These are phyloP conservation scores for Sextonia rubra DNA, from an alignment of 164 flowering plant genomes.

Conservation along the genomic window DNA sequence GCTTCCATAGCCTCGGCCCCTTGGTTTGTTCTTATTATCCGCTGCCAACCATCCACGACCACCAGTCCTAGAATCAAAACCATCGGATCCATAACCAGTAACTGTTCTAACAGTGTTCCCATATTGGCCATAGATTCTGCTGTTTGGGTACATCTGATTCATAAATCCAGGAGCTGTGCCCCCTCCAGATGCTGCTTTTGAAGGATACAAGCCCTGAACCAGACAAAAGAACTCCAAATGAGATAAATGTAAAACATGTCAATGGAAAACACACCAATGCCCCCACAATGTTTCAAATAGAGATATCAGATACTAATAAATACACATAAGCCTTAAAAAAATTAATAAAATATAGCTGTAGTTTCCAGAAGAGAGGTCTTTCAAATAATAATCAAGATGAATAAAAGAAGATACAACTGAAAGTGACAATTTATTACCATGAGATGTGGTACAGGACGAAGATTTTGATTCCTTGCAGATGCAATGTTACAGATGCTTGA, in stretches of 20 bases:
- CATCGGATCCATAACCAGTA: conserved; percentile 32
- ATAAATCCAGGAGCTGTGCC: conserved; percentile 28
- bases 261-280: no score
- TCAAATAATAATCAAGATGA: neutral
- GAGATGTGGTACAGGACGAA: conserved; percentile 37
- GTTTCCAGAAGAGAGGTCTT: neutral
- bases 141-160: conserved; percentile 41
- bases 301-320: neutral
- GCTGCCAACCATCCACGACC: conserved; percentile 39
- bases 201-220: conserved; percentile 21
- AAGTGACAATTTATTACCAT: conserved; percentile 34
- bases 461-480: conserved; percentile 44
- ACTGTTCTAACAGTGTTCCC: conserved; percentile 23
- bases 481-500: conserved; percentile 17
- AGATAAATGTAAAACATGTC: neutral
- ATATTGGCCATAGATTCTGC: conserved; percentile 32
- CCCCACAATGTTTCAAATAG: no score
- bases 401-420: neutral
- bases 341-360: no score
- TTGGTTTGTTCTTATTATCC: conserved; percentile 62
- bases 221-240: neutral
- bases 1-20: conserved; percentile 44
- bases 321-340: neutral
- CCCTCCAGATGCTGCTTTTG: conserved; percentile 20
- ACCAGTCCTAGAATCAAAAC: conserved; percentile 38